Base-by-base conservation (phyloP, 176 grass and related monocot genomes). In the Cenchrus americanus region DNA sequence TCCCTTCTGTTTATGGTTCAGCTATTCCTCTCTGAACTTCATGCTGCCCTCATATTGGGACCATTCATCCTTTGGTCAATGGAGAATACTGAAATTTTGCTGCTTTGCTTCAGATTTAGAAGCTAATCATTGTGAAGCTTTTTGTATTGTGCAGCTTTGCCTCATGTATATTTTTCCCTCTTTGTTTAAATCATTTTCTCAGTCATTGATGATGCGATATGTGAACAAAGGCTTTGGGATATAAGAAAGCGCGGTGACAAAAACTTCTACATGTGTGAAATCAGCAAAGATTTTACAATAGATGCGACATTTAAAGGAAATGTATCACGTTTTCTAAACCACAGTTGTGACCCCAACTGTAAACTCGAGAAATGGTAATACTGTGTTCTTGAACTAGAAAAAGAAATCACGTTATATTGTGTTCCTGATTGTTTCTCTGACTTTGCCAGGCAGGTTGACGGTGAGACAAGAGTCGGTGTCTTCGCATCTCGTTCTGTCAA, bases 261-360 rank as follows among this genome's bases (percentile, higher is more conserved):
- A 59, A 95, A 98, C 70, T 95, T 98, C 84, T 98, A 98, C 85
- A 95, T 98, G 96, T 98, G 96, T 34, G 93, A 98, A 84, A 91
- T 98, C 79, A 87, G 89, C 82, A 98, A 98, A 86, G 93, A 98
- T 55, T 98, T 95, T 76, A 98, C 93, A 77, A 98, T 98, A 82
- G 96, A 98, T 63, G 93, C 96, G 21, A 98, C 96, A 66, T 98
- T 95, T 84, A 98, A 98, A 91, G 96, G 96, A 87, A 98, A 98
- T 55, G 80, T 74, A 34, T 98, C 96, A 81, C 90, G 96, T 73
- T 98, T 98, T 65, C 87, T 98, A 60, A 98, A 98, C 71, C 96
- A 98, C 86, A 94, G 93, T 76, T 98, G 96, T 83, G 81, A 94
- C 55, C 96, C 96, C 34, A 98, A 98, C 73, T 98, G 96, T 79